Evolutionary conservation across 768 basidiomycete genomes (phyloP), one percentile per base, ranked within the genome.

Genomic region (Mycena maculata): DNA sequence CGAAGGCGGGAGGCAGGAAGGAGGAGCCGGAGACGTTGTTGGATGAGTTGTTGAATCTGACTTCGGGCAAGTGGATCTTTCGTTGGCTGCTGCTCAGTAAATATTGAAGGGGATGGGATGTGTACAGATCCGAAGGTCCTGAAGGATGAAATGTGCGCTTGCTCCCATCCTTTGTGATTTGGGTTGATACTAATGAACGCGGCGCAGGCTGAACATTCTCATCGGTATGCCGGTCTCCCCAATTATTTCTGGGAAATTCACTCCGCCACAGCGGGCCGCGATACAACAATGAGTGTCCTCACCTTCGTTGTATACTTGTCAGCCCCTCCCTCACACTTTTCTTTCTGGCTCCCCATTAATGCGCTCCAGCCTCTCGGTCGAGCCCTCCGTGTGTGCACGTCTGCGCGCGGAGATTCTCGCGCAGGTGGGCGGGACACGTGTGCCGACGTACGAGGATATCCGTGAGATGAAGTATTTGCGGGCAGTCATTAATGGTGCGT

Each of bases 401-500:
- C 82, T 90, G 18, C 83, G 86, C 25, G 77, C 83, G 38, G 89
- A 90, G 72, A 81, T 90, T 25, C 62, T 85, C 7, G 75, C 76
- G n/a, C 77, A 76, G 18, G 80, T 88, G 27, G 88, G 88, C 0
- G 70, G 75, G 10, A 75, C 72, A 2, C 73, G 81, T 15, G 62
- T 79, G 10, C 88, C 88, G 0, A 85, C 86, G 1, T 87, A 86
- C 69, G 87, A 88, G 25, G 84, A 87, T 44, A 80, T 90, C 63
- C 79, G 84, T 28, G 80, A 83, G 18, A 86, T 89, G 87, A 87
- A 86, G 63, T 90, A 85, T 69, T 74, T 89, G 65, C 76, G 87
- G 25, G 88, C 88, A 6, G 38, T 56, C 23, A 53, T 66, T 9
- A 67, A 64, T n/a, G 55, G 59, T 61, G 54, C 25, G 58, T 39